phyloP scores from a whole-genome alignment of 306 rosid species.

The Vigna unguiculata region DNA sequence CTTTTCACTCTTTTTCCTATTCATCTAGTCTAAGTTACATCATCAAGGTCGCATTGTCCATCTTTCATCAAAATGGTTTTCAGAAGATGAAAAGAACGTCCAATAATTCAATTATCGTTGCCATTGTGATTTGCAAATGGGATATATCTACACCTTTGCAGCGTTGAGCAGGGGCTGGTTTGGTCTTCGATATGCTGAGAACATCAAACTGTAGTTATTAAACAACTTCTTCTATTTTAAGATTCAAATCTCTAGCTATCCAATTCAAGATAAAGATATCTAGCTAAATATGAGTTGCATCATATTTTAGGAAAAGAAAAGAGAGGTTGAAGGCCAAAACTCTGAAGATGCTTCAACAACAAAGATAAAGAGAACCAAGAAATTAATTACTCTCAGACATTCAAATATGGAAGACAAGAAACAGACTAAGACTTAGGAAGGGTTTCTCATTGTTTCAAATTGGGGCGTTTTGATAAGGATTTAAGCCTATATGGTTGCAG shows the following conservation, averaged over 20 bases:
- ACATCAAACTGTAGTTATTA: conserved; percentile 64
- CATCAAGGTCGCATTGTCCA: too few species aligned
- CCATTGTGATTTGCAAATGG: too few species aligned
- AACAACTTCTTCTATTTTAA: conserved; percentile 8
- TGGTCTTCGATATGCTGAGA: conserved; percentile 79
- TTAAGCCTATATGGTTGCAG: too few species aligned
- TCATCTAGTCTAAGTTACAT: too few species aligned
- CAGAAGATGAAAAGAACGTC: too few species aligned
- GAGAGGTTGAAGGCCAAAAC: conserved; percentile 55
- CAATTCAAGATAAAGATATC: not conserved
- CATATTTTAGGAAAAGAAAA: conserved; percentile 70
- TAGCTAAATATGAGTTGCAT: conserved; percentile 23
- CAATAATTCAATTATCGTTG: too few species aligned
- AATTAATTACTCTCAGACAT: conserved; percentile 66
- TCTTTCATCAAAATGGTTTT: not conserved
- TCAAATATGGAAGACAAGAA: conserved; percentile 91
- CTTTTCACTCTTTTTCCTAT: too few species aligned
- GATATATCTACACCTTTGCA: too few species aligned
- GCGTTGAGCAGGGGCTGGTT: too few species aligned
- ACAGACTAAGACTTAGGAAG: conserved; percentile 88
- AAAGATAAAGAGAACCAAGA: conserved; percentile 64
- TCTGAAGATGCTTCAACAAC: conserved; percentile 51
- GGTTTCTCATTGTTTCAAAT: too few species aligned
- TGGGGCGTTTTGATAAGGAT: too few species aligned
- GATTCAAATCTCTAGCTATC: not conserved